A percentile compares a stretch with the other conserved stretches of the same genome.
phyloP scores from a whole-genome alignment of 169 alveolate genomes.

The Cytauxzoon felis region DNA sequence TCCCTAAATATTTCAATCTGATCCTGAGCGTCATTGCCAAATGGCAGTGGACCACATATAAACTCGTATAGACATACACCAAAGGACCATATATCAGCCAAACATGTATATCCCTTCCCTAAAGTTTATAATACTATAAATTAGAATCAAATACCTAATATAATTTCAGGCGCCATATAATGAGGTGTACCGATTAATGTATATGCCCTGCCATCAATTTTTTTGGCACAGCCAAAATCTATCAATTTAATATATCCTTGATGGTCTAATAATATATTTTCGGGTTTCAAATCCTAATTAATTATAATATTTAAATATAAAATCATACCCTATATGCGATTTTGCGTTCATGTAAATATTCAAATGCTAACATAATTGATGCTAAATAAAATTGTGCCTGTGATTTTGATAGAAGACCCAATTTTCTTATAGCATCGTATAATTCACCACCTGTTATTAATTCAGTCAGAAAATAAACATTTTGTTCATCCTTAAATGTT shows the following conservation, averaged over 20 bases:
- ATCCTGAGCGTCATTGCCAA: slow-evolving; percentile 94
- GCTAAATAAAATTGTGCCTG: slow-evolving; percentile 91
- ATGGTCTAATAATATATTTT: slow-evolving; percentile 91
- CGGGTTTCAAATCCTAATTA: slow-evolving; percentile 93
- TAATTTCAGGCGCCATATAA: slow-evolving; percentile 93
- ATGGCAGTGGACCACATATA: slow-evolving; percentile 96
- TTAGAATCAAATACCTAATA: slow-evolving; percentile 71
- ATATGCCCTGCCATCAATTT: slow-evolving; percentile 86
- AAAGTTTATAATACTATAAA: slow-evolving; percentile 19
- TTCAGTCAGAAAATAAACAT: slow-evolving; percentile 88
- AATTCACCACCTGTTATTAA: slow-evolving; percentile 90
- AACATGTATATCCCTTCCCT: slow-evolving; percentile 94
- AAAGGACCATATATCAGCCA: slow-evolving; percentile 96
- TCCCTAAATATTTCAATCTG: slow-evolving; percentile 92
- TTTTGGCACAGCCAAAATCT: slow-evolving; percentile 95
- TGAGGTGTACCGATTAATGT: slow-evolving; percentile 95
- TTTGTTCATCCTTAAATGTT: slow-evolving; percentile 85
- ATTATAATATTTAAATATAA: not conserved
- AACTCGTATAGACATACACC: slow-evolving; percentile 98
- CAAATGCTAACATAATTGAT: slow-evolving; percentile 84
- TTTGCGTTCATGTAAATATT: slow-evolving; percentile 88
- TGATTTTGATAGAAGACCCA: slow-evolving; percentile 81
- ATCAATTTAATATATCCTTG: slow-evolving; percentile 94
- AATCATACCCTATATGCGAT: slow-evolving; percentile 86
- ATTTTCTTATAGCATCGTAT: slow-evolving; percentile 87